A percentile compares a stretch with the other conserved stretches of the same genome.
These are phyloP conservation scores for Fistulifera pelliculosa DNA, from an alignment of 108 stramenopile species.

Conservation along the genomic window DNA sequence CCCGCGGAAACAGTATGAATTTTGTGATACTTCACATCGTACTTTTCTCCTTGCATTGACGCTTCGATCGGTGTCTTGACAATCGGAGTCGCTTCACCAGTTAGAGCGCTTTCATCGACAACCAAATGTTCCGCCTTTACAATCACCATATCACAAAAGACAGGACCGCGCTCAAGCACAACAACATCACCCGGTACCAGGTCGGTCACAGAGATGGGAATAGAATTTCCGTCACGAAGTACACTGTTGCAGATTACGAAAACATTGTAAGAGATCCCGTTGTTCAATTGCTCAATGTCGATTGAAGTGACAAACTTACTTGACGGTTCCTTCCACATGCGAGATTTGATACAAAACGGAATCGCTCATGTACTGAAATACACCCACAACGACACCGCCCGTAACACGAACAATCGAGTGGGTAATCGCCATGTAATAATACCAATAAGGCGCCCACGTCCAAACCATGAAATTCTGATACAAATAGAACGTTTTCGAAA, in stretches of 20 bases:
- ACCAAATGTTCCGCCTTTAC: constrained; percentile 22
- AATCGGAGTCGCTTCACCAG: constrained; percentile 53
- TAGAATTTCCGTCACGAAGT: constrained; percentile 32
- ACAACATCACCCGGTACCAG: constrained; percentile 58
- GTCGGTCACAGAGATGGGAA: constrained; percentile 24
- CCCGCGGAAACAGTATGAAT: constrained; percentile 54
- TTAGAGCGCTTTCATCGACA: constrained; percentile 56
- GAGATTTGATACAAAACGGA: constrained; percentile 33
- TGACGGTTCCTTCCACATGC: constrained; percentile 28
- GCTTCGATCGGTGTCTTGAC: constrained; percentile 39
- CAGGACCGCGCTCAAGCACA: constrained; percentile 26
- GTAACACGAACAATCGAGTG: constrained; percentile 21
- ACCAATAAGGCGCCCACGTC: constrained; percentile 41
- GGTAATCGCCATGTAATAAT: constrained; percentile 55
- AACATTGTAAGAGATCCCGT: background rate
- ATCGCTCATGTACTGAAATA: constrained; percentile 39
- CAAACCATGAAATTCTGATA: constrained; percentile 64
- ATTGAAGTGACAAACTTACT: background rate
- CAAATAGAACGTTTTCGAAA: constrained; percentile 47
- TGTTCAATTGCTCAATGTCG: background rate
- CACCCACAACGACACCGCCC: constrained; percentile 32
- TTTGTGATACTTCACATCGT: constrained; percentile 25
- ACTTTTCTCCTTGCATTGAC: constrained; percentile 13
- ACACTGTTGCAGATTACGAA: constrained; percentile 8
- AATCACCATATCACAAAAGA: constrained; percentile 50